Conservation (phyloP, 768 basidiomycete species). For the Naganishia onofrii region DNA sequence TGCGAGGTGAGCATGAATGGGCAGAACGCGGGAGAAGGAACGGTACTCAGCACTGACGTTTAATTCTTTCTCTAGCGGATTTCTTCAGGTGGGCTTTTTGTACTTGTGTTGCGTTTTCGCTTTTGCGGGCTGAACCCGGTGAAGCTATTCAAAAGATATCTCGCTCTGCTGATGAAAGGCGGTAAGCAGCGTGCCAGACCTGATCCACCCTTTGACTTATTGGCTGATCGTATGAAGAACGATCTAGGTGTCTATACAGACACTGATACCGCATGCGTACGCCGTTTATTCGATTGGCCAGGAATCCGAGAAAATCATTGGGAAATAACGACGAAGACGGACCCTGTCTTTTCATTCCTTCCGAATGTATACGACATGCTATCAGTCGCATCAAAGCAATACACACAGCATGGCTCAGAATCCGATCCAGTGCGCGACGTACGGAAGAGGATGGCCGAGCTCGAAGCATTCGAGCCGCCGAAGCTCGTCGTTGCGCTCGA, state of each 20-base stretch:
- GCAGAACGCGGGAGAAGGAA: too few species aligned
- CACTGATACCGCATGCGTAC: conserved; percentile 28
- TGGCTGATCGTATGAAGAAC: too few species aligned
- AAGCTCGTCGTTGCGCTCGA: conserved; percentile 37
- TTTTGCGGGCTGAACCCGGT: background rate
- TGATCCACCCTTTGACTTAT: too few species aligned
- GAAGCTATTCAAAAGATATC: conserved; percentile 31
- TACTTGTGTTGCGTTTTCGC: too few species aligned
- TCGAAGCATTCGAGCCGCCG: conserved; percentile 24
- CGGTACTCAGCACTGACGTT: too few species aligned
- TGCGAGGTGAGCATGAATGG: conserved; percentile 30
- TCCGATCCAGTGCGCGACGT: background rate
- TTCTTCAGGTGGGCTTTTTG: conserved; percentile 10
- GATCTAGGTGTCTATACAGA: conserved; percentile 38
- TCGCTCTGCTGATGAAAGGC: conserved; percentile 39
- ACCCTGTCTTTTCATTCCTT: background rate
- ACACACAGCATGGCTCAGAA: conserved; percentile 21
- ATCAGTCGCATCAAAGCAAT: conserved; percentile 24
- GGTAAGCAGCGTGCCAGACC: conserved; percentile 29
- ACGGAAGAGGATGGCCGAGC: background rate
- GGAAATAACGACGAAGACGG: background rate
- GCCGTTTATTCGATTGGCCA: conserved; percentile 37
- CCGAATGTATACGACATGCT: background rate
- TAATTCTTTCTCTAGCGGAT: conserved; percentile 3
- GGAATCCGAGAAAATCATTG: conserved; percentile 4